A percentile compares a stretch with the other conserved stretches of the same genome.
These are phyloP conservation scores for Xylaria polymorpha DNA, from an alignment of 2,329 filamentous ascomycete species.

Conservation along the genomic window DNA sequence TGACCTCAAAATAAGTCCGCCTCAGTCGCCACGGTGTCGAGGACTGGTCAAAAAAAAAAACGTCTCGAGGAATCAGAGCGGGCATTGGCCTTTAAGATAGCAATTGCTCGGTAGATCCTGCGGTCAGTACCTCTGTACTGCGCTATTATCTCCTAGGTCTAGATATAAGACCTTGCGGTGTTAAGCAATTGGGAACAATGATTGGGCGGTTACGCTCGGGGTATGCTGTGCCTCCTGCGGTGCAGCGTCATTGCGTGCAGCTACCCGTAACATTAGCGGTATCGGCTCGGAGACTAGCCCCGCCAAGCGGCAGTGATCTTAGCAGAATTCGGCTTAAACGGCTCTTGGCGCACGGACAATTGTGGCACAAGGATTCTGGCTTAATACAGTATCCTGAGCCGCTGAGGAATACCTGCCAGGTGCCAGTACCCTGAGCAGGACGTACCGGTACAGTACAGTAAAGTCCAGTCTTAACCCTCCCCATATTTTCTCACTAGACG, in stretches of 20 bases:
- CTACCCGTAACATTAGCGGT: constrained; percentile 18
- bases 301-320: constrained; percentile 25
- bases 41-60: background rate
- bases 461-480: background rate
- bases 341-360: constrained; percentile 23
- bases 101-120: constrained; percentile 10
- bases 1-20: background rate
- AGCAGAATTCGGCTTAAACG: constrained; percentile 24
- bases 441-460: too few species aligned
- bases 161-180: constrained; percentile 9
- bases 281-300: constrained; percentile 20
- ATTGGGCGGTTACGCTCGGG: constrained; percentile 17
- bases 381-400: constrained; percentile 7
- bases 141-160: background rate
- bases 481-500: background rate
- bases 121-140: background rate
- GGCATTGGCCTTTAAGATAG: constrained; percentile 4
- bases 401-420: too few species aligned
- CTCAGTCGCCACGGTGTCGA: background rate
- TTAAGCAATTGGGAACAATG: constrained; percentile 3
- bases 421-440: too few species aligned
- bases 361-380: constrained; percentile 4
- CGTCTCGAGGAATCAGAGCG: background rate
- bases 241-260: constrained; percentile 25
- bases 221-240: constrained; percentile 1